Percentiles rank a stretch among this genome's conserved stretches.
These are phyloP conservation scores for Mariannaea elegans DNA, from an alignment of 2,329 filamentous ascomycete species.

Conservation along the genomic window DNA sequence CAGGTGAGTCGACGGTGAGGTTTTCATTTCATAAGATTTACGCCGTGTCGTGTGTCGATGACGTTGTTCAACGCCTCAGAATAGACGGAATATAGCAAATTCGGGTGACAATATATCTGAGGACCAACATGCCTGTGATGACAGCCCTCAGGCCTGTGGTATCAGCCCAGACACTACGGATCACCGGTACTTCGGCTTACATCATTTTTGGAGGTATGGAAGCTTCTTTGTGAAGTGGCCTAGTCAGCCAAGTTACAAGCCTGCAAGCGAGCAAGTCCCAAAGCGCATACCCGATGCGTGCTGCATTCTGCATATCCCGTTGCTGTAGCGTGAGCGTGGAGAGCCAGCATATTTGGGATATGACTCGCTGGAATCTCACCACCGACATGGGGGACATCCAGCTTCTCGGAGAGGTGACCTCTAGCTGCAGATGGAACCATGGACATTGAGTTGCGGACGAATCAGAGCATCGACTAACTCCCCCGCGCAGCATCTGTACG, in stretches of 20 bases:
- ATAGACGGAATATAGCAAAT: conserved; percentile 10
- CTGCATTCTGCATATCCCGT: neutral
- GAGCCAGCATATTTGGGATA: neutral
- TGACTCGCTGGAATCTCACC: conserved; percentile 25
- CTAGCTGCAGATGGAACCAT: conserved; percentile 17
- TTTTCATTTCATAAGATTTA: conserved; percentile 21
- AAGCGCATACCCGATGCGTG: conserved; percentile 1
- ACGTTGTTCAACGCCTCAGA: conserved; percentile 19
- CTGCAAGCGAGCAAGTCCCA: conserved; percentile 18
- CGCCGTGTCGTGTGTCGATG: conserved; percentile 22
- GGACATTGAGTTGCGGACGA: conserved; percentile 33
- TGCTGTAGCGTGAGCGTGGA: neutral
- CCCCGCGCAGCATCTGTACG: conserved; percentile 41
- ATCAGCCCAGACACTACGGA: conserved; percentile 3
- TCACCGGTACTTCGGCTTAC: neutral
- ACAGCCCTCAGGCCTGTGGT: conserved; percentile 14
- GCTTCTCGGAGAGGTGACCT: conserved; percentile 30
- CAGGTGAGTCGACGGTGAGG: conserved; percentile 28
- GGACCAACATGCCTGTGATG: conserved; percentile 7
- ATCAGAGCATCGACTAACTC: conserved; percentile 31
- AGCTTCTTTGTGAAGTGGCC: conserved; percentile 13
- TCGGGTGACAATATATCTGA: neutral
- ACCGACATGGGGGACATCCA: conserved; percentile 27
- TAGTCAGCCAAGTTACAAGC: neutral
- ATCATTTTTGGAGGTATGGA: conserved; percentile 6